Conservation (phyloP, 2,329 filamentous ascomycete species). For the Fusarium sp. region DNA sequence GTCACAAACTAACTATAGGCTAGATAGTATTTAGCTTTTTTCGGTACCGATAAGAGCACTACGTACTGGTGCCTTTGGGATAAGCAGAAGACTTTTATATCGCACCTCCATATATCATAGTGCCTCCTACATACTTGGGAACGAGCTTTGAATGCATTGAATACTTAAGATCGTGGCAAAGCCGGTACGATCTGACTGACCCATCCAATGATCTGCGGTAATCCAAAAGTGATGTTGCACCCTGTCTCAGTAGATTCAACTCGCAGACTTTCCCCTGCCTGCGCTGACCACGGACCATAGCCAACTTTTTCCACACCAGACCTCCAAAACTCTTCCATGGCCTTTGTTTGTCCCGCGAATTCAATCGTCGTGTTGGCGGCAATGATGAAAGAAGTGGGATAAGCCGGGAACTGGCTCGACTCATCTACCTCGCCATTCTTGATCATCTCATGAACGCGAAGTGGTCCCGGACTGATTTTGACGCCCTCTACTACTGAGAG, state of each 20-base stretch:
- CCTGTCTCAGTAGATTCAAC: neutral
- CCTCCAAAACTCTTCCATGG: neutral
- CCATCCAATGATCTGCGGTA: neutral
- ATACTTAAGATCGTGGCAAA: neutral
- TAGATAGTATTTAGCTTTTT: too few species aligned
- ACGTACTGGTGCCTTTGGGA: too few species aligned
- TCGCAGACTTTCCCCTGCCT: neutral
- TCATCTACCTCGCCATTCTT: rapidly evolving
- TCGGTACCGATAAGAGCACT: too few species aligned
- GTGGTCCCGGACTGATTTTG: neutral
- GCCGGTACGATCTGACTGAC: neutral
- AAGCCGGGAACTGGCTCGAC: neutral
- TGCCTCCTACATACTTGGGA: too few species aligned
- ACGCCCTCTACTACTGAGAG: neutral
- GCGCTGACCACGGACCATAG: neutral
- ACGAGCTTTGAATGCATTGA: too few species aligned
- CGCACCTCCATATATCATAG: too few species aligned
- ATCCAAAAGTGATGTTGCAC: neutral
- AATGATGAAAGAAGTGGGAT: neutral
- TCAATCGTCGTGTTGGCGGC: neutral
- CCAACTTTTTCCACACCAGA: neutral
- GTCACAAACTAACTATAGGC: too few species aligned
- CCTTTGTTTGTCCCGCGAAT: rapidly evolving
- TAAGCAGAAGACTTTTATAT: too few species aligned
- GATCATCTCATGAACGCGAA: neutral